Conservation (phyloP, 768 basidiomycete genomes). For the Lyophyllum decastes region DNA sequence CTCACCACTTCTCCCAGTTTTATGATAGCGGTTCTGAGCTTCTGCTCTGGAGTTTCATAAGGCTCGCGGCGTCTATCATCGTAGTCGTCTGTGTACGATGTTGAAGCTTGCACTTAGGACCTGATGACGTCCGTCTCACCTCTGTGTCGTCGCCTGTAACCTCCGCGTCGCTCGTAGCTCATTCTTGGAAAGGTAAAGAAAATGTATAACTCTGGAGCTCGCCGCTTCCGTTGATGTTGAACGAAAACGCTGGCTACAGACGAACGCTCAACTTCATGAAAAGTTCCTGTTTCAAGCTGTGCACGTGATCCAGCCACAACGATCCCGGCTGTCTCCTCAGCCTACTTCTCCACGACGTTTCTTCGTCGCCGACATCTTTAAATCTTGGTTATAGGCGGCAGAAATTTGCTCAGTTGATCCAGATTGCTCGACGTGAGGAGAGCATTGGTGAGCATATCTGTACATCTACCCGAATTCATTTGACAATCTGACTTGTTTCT, state of each 20-base stretch:
- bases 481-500: constrained; percentile 4
- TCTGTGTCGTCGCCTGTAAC: constrained; percentile 50
- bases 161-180: constrained; percentile 62
- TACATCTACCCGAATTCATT: not conserved
- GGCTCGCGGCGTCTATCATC: constrained; percentile 66
- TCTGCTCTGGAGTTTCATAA: constrained; percentile 73
- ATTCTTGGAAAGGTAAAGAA: constrained; percentile 33
- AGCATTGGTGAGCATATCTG: constrained; percentile 15
- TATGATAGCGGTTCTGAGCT: constrained; percentile 64
- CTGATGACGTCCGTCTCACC: constrained; percentile 42
- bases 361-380: not conserved
- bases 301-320: not conserved
- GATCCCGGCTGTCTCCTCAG: not conserved
- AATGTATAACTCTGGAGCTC: constrained; percentile 11
- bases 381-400: not conserved
- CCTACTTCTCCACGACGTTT: not conserved
- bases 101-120: constrained; percentile 17
- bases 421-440: not conserved
- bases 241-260: not conserved
- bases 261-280: not conserved
- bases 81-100: constrained; percentile 56
- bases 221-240: not conserved
- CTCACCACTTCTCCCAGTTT: constrained; percentile 84
- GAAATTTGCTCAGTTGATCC: not conserved
- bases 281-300: not conserved